Evolutionary conservation across 176 grass and related monocot genomes (phyloP), one percentile per base, ranked within the genome.

Genomic region (Neostapfia colusana): DNA sequence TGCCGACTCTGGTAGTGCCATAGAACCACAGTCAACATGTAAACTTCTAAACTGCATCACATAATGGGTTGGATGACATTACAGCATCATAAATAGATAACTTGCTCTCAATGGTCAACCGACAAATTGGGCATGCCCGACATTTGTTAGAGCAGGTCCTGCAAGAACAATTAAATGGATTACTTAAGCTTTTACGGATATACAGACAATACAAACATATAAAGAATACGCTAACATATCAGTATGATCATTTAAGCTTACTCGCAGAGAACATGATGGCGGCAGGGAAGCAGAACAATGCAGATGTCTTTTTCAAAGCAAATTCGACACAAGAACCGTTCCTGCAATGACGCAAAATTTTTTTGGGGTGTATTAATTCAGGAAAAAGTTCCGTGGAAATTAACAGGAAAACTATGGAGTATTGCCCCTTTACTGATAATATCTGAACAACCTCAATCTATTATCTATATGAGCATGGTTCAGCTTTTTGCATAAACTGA

Each of bases 251-350:
- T 49, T 64, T 41, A 82, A 18, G 18, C 83, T 79, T 84, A 95
- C 89, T 86, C 59, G 92, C 92, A 95, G 31, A 95, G 85, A 82
- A 81, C 74, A 86, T 78, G 77, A 73, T 95, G 88, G 48, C 86
- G 76, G 56, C 85, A 91, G 44, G 85, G 86, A 91, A 82, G 85
- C 50, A 91, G 46, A 53, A 89, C 85, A 50, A 91, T 74, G 62
- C 79, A 66, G n/a, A 95, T 86, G 10, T 89, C 85, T 65, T 60
- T 77, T 63, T 85, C 88, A 41, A 91, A 95, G 67, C 88, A 95
- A 81, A 95, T 78, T 35, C 86, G 74, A 63, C 92, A 95, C 8
- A 95, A 82, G 70, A 91, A 78, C 8, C 70, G 76, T 49, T 95
- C 92, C 88, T 95, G 80, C 41, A 15, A 75, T 71, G 41, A 56